Evolutionary conservation across 345 rosid species (phyloP).

Genomic region (Populus ilicifolia): DNA sequence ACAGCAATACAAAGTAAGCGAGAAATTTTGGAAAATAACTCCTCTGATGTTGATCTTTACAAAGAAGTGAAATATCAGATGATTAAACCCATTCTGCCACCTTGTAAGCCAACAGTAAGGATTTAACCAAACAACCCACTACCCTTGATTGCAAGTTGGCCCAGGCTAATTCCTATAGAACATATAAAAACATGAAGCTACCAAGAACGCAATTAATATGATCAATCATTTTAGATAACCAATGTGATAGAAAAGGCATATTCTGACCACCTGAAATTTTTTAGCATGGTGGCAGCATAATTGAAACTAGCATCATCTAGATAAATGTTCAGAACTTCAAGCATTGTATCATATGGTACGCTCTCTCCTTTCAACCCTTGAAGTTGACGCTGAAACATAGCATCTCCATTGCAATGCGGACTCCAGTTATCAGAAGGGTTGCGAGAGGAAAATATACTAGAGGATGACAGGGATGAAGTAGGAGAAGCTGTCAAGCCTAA

Average conservation of each 20-base stretch:
- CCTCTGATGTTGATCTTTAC: neutral
- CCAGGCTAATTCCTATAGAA: neutral
- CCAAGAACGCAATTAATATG: neutral
- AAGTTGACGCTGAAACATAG: slow-evolving; percentile 24
- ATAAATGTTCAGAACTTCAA: slow-evolving; percentile 55
- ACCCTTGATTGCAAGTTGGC: neutral
- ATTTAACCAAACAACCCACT: neutral
- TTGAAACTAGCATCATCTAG: slow-evolving; percentile 56
- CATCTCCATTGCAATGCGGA: slow-evolving; percentile 46
- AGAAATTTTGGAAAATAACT: neutral
- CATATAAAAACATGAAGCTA: neutral
- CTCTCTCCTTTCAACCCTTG: slow-evolving; percentile 44
- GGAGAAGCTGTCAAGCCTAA: slow-evolving; percentile 55
- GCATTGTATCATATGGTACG: slow-evolving; percentile 33
- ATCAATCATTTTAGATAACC: neutral
- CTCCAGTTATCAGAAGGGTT: slow-evolving; percentile 60
- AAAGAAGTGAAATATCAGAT: too few relatives aligned
- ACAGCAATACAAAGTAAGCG: neutral
- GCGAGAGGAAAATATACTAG: slow-evolving; percentile 67
- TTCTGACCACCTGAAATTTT: slow-evolving; percentile 61
- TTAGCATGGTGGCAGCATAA: slow-evolving; percentile 55
- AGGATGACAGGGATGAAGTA: slow-evolving; percentile 62
- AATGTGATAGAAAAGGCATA: neutral
- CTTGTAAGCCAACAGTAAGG: neutral
- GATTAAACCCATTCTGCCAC: neutral